Base-by-base conservation (phyloP, 2,329 filamentous ascomycete species). In the Fonsecaea nubica region DNA sequence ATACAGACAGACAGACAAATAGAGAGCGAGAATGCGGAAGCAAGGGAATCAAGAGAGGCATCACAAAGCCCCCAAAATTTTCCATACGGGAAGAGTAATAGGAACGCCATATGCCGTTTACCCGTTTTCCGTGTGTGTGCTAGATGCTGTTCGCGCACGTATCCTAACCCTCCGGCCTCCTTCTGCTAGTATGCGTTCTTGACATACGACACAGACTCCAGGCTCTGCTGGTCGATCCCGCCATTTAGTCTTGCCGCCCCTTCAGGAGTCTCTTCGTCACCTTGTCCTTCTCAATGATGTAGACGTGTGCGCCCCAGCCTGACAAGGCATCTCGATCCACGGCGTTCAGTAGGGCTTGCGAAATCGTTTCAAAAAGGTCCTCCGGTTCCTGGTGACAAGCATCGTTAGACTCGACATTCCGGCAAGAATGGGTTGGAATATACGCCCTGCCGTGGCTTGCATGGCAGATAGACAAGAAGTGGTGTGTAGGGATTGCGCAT, bases 241-340 rank as follows among this genome's bases (percentile, higher is more conserved):
- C 1, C 30, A 6, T 58, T 35, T 92, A 93, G 80, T 98, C 94
- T 84, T 98, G 94, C 84, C 93, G 89, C 78, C 93, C 93, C 89
- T 98, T 98, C 80, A 99, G 85, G 89, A 99, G 88, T 80, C 95
- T 87, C 90, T 98, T 97, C 76, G 95, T 98, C 71, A 99, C 92
- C 91, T 98, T 98, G 84, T 97, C 93, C 87, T 99, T 99, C 86
- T 98, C 95, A 80, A 99, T 96, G 77, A 99, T 96, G 84, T 98
- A 99, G 74, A 99, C 95, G 78, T 99, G 93, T 45, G 95, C 95
- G 78, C 95, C 95, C 95, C 95, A 98, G 72, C 95, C 95, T 42
- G 94, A 97, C 71, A 99, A 85, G 61, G 95, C 95, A 81, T 99
- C 95, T 82, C 95, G 88, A 81, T 99, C 95, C 65, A 98, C 92